Percentiles rank a stretch among this genome's conserved stretches.
These are phyloP conservation scores for Suillus fuscotomentosus DNA, from an alignment of 768 basidiomycete species.

Conservation along the genomic window DNA sequence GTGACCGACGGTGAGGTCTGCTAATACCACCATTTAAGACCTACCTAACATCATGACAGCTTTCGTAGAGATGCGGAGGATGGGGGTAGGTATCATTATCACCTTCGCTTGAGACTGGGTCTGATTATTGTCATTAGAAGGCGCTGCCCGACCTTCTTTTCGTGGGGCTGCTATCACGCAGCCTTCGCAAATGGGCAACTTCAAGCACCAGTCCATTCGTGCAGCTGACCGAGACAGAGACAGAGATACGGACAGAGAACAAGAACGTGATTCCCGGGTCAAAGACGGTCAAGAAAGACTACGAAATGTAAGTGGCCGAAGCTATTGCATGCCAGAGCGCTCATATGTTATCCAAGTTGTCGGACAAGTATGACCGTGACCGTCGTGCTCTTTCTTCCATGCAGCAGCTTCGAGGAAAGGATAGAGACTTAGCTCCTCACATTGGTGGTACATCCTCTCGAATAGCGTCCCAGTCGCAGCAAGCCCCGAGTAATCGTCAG, in stretches of 20 bases:
- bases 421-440: slow-evolving; percentile 67
- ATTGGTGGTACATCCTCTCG: slow-evolving; percentile 43
- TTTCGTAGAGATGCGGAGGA: slow-evolving; percentile 80
- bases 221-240: slow-evolving; percentile 58
- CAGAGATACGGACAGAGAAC: slow-evolving; percentile 44
- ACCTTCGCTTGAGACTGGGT: slow-evolving; percentile 5
- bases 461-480: slow-evolving; percentile 33
- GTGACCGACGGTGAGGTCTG: slow-evolving; percentile 64
- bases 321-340: background rate
- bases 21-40: background rate
- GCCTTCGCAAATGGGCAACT: slow-evolving; percentile 91
- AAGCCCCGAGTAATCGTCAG: slow-evolving; percentile 44
- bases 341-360: slow-evolving; percentile 48
- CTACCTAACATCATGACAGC: slow-evolving; percentile 35
- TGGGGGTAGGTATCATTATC: slow-evolving; percentile 44
- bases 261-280: slow-evolving; percentile 58
- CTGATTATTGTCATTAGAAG: slow-evolving; percentile 34
- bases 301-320: slow-evolving; percentile 56
- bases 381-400: slow-evolving; percentile 57
- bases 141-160: slow-evolving; percentile 63
- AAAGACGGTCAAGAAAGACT: slow-evolving; percentile 79
- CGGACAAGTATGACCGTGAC: slow-evolving; percentile 86
- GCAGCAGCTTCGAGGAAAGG: slow-evolving; percentile 54
- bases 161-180: slow-evolving; percentile 64
- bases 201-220: slow-evolving; percentile 84